Percentiles rank a stretch among this genome's conserved stretches.
These are phyloP conservation scores for Glycine latifolia DNA, from an alignment of 306 rosid species.

Conservation along the genomic window DNA sequence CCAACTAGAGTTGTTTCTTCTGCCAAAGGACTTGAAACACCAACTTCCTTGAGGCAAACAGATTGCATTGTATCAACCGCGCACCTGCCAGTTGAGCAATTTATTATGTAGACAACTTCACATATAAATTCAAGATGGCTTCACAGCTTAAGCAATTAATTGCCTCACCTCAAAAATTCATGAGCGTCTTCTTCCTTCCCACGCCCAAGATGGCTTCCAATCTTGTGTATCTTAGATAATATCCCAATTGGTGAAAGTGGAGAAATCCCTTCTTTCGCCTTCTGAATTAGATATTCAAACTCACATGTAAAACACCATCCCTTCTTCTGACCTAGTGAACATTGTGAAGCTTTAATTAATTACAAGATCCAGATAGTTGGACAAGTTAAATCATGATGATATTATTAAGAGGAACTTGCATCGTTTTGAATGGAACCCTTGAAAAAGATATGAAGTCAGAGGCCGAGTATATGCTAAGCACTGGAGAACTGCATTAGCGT, in stretches of 20 bases:
- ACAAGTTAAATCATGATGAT: constrained; percentile 37
- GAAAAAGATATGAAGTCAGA: constrained; percentile 68
- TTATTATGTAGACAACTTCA: constrained; percentile 43
- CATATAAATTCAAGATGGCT: background rate
- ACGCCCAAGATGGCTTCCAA: constrained; percentile 83
- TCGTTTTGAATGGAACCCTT: constrained; percentile 70
- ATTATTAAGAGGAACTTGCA: constrained; percentile 61
- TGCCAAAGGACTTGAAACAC: constrained; percentile 62
- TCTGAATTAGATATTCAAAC: constrained; percentile 71
- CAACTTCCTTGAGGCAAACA: constrained; percentile 73
- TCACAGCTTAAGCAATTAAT: constrained; percentile 37
- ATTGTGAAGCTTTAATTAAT: constrained; percentile 45
- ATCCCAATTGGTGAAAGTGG: constrained; percentile 81
- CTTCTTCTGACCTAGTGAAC: constrained; percentile 68
- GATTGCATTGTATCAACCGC: constrained; percentile 88
- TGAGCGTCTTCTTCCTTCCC: constrained; percentile 90
- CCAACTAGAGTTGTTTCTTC: constrained; percentile 83
- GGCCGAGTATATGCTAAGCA: constrained; percentile 86
- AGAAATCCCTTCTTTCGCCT: constrained; percentile 76
- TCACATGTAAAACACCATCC: constrained; percentile 91
- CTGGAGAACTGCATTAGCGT: constrained; percentile 87
- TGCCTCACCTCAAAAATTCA: constrained; percentile 83
- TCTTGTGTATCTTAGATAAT: constrained; percentile 78
- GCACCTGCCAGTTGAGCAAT: constrained; percentile 67
- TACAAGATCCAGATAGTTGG: constrained; percentile 27